Conservation (phyloP, 2,329 filamentous ascomycete species). For the Hypoxylon sp. region DNA sequence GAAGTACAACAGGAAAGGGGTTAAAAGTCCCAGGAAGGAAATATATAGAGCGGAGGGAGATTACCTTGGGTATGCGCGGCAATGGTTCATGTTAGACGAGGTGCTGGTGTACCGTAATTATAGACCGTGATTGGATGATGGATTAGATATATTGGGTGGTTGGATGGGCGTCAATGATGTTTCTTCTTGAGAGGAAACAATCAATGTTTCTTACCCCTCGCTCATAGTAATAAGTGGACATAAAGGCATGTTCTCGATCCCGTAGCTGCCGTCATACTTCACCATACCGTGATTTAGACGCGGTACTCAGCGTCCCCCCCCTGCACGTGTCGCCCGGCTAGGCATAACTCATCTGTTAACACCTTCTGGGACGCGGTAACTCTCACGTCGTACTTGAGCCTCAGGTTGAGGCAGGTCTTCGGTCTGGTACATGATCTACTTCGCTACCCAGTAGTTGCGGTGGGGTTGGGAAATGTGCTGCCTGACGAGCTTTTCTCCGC, state of each 20-base stretch:
- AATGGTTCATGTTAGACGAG: not conserved
- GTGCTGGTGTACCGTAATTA: not conserved
- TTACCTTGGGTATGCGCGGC: not conserved
- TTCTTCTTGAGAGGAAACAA: not conserved
- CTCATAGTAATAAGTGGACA: no score
- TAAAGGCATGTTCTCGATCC: no score
- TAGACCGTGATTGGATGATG: conserved; percentile 1
- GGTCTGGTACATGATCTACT: no score
- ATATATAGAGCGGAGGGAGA: not conserved
- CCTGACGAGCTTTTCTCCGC: not conserved
- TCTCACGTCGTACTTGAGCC: not conserved
- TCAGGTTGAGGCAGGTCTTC: not conserved
- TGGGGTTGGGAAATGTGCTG: not conserved
- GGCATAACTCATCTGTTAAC: not conserved
- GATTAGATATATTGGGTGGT: not conserved
- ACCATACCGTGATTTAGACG: not conserved
- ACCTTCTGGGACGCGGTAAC: not conserved
- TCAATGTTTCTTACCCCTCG: not conserved
- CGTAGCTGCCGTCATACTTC: not conserved
- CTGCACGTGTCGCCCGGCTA: not conserved
- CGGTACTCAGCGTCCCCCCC: not conserved
- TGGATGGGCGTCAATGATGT: not conserved
- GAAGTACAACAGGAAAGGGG: no score
- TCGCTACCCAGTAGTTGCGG: no score
- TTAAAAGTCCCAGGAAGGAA: no score